Evolutionary conservation across 129 eudicot species (phyloP), one percentile per base, ranked within the genome.

Genomic region (carrot (Daucus carota)): DNA sequence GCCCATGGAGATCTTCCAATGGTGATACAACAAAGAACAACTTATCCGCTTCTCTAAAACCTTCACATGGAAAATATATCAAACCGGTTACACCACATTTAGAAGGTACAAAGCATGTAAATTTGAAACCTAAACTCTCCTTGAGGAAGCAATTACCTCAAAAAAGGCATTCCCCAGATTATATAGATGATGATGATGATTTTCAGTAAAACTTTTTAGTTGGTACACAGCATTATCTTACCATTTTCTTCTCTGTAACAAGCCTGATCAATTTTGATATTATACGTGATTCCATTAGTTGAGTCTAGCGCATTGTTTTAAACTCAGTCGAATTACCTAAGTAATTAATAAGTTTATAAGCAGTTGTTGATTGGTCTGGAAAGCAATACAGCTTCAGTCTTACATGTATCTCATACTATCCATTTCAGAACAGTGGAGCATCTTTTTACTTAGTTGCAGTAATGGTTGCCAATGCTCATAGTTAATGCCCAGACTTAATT

Each of bases 101-200:
- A 38, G 83, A 77, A 86, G 92, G 83, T 84, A 72, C 74, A 77
- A 47, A 52, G 38, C 72, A 77, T 79, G 80, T 83, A 75, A 26
- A 65, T 41, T 76, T 47, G 83, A 89, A 82, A 50, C 78, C 79
- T 71, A 85, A 83, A 50, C 65, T 79, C 57, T 82, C 81, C 43
- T 47, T 77, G 70, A 73, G 73, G 63, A 83, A 73, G 70, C 81
- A 79, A 70, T 78, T 86, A 85, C 92, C 97, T 83, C 80, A 81
- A 75, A 90, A 88, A 65, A 80, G 92, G 76, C 75, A 79, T 38
- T 80, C 85, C 68, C 83, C 92, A 75, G 80, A 80, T 60, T 76
- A 65, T 73, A 70, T 73, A 77, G 76, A 82, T 47, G 83, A 81
- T 59, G 76, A 84, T 67, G 84, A 83, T 67, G 90, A 86, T 79